phyloP scores from a whole-genome alignment of 805 yeast genomes.

The Wickerhamomyces subpelliculosus region DNA sequence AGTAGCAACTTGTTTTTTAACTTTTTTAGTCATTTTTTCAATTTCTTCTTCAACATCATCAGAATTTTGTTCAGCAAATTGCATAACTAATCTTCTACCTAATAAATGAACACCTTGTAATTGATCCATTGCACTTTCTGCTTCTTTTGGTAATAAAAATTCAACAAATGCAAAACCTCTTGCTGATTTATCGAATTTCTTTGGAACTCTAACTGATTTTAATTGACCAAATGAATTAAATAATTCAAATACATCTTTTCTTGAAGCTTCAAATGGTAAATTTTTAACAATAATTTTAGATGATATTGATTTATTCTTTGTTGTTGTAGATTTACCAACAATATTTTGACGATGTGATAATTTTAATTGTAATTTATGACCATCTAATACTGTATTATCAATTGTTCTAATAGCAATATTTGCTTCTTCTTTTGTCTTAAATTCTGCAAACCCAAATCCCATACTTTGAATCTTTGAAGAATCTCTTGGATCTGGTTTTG shows the following conservation, averaged over 20 bases:
- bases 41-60: slow-evolving; percentile 86
- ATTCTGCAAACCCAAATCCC: slow-evolving; percentile 98
- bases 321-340: slow-evolving; percentile 19
- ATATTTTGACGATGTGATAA: slow-evolving; percentile 71
- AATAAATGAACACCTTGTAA: slow-evolving; percentile 93
- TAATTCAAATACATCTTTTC: slow-evolving; percentile 87
- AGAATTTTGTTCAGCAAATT: slow-evolving; percentile 80
- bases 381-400: slow-evolving; percentile 77
- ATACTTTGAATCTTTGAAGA: slow-evolving; percentile 67
- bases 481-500: slow-evolving; percentile 80
- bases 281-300: slow-evolving; percentile 90
- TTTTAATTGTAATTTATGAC: slow-evolving; percentile 85
- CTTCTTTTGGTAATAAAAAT: slow-evolving; percentile 79
- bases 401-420: slow-evolving; percentile 62
- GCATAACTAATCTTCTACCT: slow-evolving; percentile 91
- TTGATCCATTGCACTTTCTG: slow-evolving; percentile 89
- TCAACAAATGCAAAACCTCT: slow-evolving; percentile 98
- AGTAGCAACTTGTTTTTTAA: slow-evolving; percentile 71
- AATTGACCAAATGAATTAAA: slow-evolving; percentile 93
- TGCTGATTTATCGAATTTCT: slow-evolving; percentile 90
- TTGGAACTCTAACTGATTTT: slow-evolving; percentile 92
- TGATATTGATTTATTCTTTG: slow-evolving; percentile 32
- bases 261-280: slow-evolving; percentile 91
- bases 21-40: slow-evolving; percentile 82
- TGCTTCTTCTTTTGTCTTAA: slow-evolving; percentile 72